Base-by-base conservation (phyloP, 768 basidiomycete species). In the Amanita muscaria region DNA sequence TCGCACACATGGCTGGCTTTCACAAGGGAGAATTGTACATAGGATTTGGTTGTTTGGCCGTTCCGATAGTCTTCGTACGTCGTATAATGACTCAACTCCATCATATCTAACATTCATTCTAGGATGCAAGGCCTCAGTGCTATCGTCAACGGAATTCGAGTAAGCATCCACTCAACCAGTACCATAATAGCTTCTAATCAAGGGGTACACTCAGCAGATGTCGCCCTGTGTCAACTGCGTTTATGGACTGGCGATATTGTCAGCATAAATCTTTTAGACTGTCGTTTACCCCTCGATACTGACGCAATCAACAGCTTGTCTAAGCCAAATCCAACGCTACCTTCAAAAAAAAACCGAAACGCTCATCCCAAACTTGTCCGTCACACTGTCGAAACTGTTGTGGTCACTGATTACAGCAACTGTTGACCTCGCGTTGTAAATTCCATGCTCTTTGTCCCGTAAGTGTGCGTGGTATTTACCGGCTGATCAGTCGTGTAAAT, bases 81-180 rank as follows among this genome's bases (percentile, higher is more conserved):
- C 23, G 27, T 11, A 23, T 16, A 21, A 5, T 14, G 11, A 6
- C 12, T 19, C 14, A 6, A 18, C 11, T 14, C 4, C 22, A 21
- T 18, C 3, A n/a, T 7, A 40, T n/a, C 38, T 34, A 30, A 44
- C 15, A 2, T 19, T 18, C 3, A 2, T 7, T 10, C 3, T 23
- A 42, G 40, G 46, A 37, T 40, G 40, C 39, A 46, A 22, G 44
- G 44, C 35, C 22, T 46, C 5, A 39, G 37, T 29, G 37, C 35
- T 7, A 38, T 46, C 11, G 33, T 38, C 14, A 39, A 31, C 29
- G 35, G 35, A 10, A 21, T 36, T 4, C 34, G 19, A 27, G 44
- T 46, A 27, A 39, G 35, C 4, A 11, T 14, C 14, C 4, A 1
- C 33, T 11, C 30, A 9, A n/a, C 10, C 25, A 11, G 10, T 35